These are phyloP conservation scores for Coelastrella sp. DNA, from an alignment of 139 green algal species.

Conservation along the genomic window DNA sequence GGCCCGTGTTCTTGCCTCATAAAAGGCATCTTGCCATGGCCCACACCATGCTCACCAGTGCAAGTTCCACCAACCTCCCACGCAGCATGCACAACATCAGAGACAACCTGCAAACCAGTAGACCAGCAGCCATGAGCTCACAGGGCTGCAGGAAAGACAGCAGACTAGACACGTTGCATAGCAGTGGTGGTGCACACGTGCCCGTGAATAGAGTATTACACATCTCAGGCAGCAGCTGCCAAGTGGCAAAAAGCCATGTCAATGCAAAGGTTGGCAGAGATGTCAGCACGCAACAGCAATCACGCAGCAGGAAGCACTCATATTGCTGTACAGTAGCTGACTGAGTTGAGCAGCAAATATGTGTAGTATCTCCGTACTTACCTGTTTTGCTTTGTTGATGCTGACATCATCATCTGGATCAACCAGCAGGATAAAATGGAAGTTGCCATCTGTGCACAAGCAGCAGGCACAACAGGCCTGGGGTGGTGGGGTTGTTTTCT, in stretches of 20 bases:
- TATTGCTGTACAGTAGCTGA: too few species aligned
- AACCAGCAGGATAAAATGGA: slow-evolving; percentile 68
- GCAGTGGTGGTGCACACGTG: neutral
- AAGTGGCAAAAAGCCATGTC: neutral
- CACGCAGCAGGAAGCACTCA: too few species aligned
- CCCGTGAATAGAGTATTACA: too few species aligned
- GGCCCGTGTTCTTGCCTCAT: slow-evolving; percentile 8
- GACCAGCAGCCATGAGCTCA: neutral
- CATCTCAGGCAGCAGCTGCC: neutral
- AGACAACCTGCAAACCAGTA: neutral
- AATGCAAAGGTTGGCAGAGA: neutral
- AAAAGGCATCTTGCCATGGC: slow-evolving; percentile 66
- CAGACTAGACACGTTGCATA: neutral
- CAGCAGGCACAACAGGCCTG: neutral
- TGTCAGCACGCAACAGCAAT: too few species aligned
- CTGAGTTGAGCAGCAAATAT: neutral
- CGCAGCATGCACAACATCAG: slow-evolving; percentile 20
- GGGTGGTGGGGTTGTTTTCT: neutral
- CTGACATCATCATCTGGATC: slow-evolving; percentile 57
- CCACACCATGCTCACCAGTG: slow-evolving; percentile 75
- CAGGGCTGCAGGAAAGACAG: neutral
- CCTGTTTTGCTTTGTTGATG: slow-evolving; percentile 53
- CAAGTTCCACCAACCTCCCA: slow-evolving; percentile 65
- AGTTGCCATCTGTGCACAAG: slow-evolving; percentile 55
- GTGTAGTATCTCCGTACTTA: neutral